Base-by-base conservation (phyloP, 441 rosid species). In the Bocquillonia castaneifolia region DNA sequence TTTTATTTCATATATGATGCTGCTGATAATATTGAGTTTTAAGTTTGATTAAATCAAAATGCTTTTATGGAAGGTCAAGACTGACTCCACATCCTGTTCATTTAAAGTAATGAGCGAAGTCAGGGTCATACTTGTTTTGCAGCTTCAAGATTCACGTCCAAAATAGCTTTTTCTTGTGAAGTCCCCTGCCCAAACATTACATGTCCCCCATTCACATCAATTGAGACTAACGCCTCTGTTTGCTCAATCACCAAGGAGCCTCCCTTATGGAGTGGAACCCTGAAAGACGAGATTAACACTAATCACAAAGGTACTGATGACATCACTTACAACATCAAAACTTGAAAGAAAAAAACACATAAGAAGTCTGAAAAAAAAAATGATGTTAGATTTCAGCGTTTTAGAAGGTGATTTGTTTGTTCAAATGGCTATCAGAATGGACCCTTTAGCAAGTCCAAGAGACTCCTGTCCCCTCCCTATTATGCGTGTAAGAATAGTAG, bases 191-290 rank as follows among this genome's bases (percentile, higher is more conserved):
- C 89, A 77, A 89, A 77, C 97, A 93, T 89, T 65, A 89, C 92
- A 80, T 91, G 99, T 66, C 99, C 99, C 14, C 99, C 97, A 77
- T 93, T 93, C 70, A 93, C 99, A 81, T 93, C 99, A 79, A 93
- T 84, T 36, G 99, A 89, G 74, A 93, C 99, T 68, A 93, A 84
- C 48, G 99, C 99, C 85, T 93, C 99, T 0, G 99, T 93, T 79
- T 91, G 97, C 80, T 93, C 99, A 79, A 93, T 91, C 77, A 93
- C 95, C 79, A 93, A 72, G 74, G 97, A 91, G 71, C 97, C 99
- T 72, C 99, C 99, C 65, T 79, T 88, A 34, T 86, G 86, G 68
- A 93, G 92, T 64, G 87, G 83, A 75, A 93, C 97, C 85, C 99
- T 93, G 73, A 22, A 71, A 68, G 44, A 66, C 63, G 72, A 75